A percentile compares a stretch with the other conserved stretches of the same genome.
phyloP scores from a whole-genome alignment of 169 alveolate species.

The Amoebophrya sp. region DNA sequence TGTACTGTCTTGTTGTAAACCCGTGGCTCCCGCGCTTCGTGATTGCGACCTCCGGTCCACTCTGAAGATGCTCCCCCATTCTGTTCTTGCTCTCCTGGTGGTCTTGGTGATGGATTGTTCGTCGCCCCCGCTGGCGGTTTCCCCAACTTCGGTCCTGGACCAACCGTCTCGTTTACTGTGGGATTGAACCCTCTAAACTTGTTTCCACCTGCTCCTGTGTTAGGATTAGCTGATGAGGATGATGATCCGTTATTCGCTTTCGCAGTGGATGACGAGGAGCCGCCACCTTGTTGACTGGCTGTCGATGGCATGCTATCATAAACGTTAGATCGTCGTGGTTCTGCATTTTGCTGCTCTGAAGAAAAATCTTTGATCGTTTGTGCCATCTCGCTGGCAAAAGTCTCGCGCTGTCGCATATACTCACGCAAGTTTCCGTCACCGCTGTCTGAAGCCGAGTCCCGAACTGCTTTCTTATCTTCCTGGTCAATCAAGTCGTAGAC shows the following conservation, averaged over 20 bases:
- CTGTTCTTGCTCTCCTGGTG: background rate
- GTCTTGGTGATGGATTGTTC: background rate
- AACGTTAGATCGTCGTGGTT: too few species aligned
- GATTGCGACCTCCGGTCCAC: background rate
- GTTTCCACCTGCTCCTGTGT: background rate
- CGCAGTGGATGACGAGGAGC: background rate
- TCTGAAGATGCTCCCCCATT: background rate
- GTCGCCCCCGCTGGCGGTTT: background rate
- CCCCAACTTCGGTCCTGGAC: background rate
- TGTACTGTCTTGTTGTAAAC: conserved; percentile 19
- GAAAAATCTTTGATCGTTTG: background rate
- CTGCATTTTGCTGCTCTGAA: too few species aligned
- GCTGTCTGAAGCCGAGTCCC: background rate
- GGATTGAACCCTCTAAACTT: conserved; percentile 4
- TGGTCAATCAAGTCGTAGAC: too few species aligned
- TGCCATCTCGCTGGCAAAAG: background rate
- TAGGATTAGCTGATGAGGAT: too few species aligned
- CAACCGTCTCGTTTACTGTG: background rate
- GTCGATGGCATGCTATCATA: background rate
- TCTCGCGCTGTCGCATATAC: conserved; percentile 9
- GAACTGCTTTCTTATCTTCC: too few species aligned
- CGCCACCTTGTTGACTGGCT: background rate
- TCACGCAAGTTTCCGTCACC: background rate
- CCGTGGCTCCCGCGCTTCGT: background rate
- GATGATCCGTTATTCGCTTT: too few species aligned